Evolutionary conservation across 768 basidiomycete species (phyloP).

Genomic region (Pleurotus djamor): DNA sequence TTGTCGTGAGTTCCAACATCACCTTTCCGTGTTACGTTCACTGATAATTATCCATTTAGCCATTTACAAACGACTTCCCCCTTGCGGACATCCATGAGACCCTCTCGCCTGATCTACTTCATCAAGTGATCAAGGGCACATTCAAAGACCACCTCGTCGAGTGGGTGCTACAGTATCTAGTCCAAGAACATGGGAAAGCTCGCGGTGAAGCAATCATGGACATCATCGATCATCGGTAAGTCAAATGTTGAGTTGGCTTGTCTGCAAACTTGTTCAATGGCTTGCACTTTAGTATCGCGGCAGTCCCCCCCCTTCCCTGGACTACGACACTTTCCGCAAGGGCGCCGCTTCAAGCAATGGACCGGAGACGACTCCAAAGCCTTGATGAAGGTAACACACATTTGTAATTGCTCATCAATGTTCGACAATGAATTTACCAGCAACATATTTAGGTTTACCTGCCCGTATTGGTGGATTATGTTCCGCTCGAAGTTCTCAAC

Average conservation of each 20-base stretch:
- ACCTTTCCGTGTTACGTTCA: background rate
- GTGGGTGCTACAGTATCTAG: slow-evolving; percentile 27
- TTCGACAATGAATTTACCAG: background rate
- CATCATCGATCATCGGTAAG: background rate
- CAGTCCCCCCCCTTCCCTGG: slow-evolving; percentile 6
- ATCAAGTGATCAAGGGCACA: slow-evolving; percentile 31
- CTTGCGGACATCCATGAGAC: slow-evolving; percentile 30
- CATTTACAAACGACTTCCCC: slow-evolving; percentile 30
- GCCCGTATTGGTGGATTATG: slow-evolving; percentile 14
- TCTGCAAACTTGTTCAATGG: background rate
- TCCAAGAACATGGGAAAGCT: slow-evolving; percentile 9
- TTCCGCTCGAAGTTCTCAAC: slow-evolving; percentile 14
- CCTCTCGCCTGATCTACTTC: slow-evolving; percentile 26
- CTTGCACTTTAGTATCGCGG: slow-evolving; percentile 6
- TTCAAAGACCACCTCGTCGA: slow-evolving; percentile 36
- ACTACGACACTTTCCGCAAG: slow-evolving; percentile 7
- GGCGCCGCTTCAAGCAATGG: slow-evolving; percentile 10
- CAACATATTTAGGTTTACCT: slow-evolving; percentile 15
- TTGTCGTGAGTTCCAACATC: slow-evolving; percentile 22
- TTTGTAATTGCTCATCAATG: background rate
- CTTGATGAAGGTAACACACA: slow-evolving; percentile 6
- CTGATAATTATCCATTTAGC: slow-evolving; percentile 17
- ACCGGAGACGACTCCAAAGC: slow-evolving; percentile 11
- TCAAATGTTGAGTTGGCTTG: background rate
- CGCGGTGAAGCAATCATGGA: slow-evolving; percentile 18